phyloP scores from a whole-genome alignment of 169 alveolate species.

The Plasmodium malariae region DNA sequence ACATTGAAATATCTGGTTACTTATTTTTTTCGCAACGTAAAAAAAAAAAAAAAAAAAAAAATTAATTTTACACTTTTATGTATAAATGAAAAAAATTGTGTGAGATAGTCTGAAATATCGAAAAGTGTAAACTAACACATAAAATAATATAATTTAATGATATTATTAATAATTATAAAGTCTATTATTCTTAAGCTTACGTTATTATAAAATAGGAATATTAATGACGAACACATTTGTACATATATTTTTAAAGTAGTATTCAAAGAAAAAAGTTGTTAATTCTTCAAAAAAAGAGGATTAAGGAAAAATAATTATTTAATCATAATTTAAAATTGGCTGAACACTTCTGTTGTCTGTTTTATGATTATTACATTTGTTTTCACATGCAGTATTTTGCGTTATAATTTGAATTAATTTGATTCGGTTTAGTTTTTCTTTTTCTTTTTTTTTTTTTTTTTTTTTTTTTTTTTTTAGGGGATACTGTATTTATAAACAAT shows the following conservation, averaged over 20 bases:
- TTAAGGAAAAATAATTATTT: background rate
- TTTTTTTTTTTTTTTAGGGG: constrained; percentile 20
- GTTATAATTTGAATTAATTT: too few relatives aligned
- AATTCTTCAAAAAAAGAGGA: background rate
- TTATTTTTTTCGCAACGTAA: too few relatives aligned
- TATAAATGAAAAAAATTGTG: too few relatives aligned
- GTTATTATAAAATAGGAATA: too few relatives aligned
- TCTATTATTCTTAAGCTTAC: too few relatives aligned
- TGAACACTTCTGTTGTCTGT: constrained; percentile 60
- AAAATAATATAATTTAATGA: too few relatives aligned
- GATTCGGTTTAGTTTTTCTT: background rate
- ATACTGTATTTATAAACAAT: background rate
- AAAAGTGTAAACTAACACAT: too few relatives aligned
- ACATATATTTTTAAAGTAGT: background rate
- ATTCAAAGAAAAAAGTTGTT: constrained; percentile 5
- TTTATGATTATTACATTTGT: background rate
- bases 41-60: constrained; percentile 36
- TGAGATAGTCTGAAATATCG: too few relatives aligned
- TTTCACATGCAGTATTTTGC: too few relatives aligned
- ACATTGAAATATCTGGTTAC: too few relatives aligned
- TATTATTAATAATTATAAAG: too few relatives aligned
- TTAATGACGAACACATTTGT: too few relatives aligned
- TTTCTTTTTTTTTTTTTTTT: background rate
- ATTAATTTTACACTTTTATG: background rate
- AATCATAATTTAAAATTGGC: constrained; percentile 4